Base-by-base conservation (phyloP, 2,329 filamentous ascomycete species). In the Triangularia setosa region DNA sequence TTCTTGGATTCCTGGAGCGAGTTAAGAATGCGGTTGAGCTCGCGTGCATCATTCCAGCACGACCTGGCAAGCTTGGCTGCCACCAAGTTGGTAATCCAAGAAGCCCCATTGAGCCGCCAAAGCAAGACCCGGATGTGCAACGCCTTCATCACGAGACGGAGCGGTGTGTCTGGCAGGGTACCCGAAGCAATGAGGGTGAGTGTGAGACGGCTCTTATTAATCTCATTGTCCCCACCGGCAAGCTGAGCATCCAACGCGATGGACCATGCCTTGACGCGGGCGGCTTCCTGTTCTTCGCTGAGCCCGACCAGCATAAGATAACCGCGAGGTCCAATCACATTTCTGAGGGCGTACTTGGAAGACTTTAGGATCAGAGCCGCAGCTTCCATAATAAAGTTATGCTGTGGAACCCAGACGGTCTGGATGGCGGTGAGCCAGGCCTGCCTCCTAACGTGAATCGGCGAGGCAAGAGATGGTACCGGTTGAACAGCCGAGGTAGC, bases 391-490 rank as follows among this genome's bases (percentile, higher is more conserved):
- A 94, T 84, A 75, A 96, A 93, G 69, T 90, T 91, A 75, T 96
- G 92, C 21, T 89, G 87, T 11, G 94, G 94, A 14, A 97, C 91
- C 86, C 93, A 96, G 24, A 97, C 91, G 3, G 90, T 94, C 77
- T 97, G 93, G 65, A 97, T 89, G 7, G 93, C 91, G 2, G 93
- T 97, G 64, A 96, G 87, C 93, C 94, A 97, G 30, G 93, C 93
- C 75, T 93, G 91, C 65, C 90, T 88, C 59, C 93, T 89, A 55
- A 96, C 90, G 70, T 95, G 87, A 63, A 96, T 92, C 0, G 93
- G 90, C 0, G 92, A 93, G 2, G 91, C 87, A 64, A 92, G 81
- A 2, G 91, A 92, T 1, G 90, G 90, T 5, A 87, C 88, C 18
- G 83, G 80, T 68, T 79, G 75, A 5, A 83, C 76, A 1, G 81